Evolutionary conservation across 768 basidiomycete genomes (phyloP).

Genomic region (Trametes cubensis): DNA sequence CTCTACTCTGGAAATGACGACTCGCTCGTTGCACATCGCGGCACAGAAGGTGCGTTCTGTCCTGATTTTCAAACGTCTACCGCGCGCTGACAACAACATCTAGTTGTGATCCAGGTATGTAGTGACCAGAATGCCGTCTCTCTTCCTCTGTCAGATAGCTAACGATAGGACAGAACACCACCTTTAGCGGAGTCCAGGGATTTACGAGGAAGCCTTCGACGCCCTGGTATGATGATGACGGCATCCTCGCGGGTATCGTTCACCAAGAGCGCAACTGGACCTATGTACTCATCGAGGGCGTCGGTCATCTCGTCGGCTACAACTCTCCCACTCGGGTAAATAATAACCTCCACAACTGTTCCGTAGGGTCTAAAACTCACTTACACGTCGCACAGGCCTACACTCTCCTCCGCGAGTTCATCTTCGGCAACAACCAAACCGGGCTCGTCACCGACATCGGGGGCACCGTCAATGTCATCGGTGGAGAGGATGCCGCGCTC

Average conservation of each 20-base stretch:
- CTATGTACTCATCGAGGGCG: constrained; percentile 42
- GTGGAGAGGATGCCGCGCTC: constrained; percentile 54
- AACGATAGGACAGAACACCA: constrained; percentile 59
- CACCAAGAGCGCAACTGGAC: constrained; percentile 73
- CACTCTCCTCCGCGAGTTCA: constrained; percentile 65
- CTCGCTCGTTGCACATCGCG: constrained; percentile 61
- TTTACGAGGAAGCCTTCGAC: constrained; percentile 72
- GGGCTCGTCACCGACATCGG: constrained; percentile 50
- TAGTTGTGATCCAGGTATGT: constrained; percentile 52
- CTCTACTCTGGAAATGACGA: constrained; percentile 74
- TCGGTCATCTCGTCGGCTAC: constrained; percentile 46
- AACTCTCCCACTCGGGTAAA: constrained; percentile 48
- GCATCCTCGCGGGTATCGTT: constrained; percentile 65
- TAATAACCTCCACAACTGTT: constrained; percentile 37
- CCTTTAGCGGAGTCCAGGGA: constrained; percentile 76
- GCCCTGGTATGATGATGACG: constrained; percentile 62
- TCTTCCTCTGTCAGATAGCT: background rate
- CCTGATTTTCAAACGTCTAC: background rate
- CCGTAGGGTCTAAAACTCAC: background rate
- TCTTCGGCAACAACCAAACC: constrained; percentile 62
- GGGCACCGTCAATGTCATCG: constrained; percentile 40
- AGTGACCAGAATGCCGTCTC: no score
- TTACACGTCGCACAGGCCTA: constrained; percentile 47
- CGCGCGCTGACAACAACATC: background rate
- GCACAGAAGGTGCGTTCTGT: constrained; percentile 57